These are phyloP conservation scores for Pythium rishiriense DNA, from an alignment of 352 stramenopile genomes.

Conservation along the genomic window DNA sequence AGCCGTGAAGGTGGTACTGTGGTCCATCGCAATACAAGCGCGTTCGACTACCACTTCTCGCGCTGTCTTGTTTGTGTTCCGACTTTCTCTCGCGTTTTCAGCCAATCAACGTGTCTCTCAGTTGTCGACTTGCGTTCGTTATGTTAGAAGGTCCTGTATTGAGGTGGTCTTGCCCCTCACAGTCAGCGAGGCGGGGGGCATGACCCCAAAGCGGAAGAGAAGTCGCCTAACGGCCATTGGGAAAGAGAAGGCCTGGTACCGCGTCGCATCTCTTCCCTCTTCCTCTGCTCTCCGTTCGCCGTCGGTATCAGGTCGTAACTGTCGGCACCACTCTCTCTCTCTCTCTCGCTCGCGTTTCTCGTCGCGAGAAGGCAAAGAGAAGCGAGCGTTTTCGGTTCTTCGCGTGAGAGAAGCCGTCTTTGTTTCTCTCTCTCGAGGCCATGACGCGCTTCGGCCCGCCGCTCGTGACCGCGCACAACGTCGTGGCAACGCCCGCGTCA, in stretches of 20 bases:
- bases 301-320: not conserved
- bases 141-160: conserved; percentile 23
- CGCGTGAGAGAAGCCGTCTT: too few species aligned
- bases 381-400: too few species aligned
- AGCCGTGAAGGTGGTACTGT: not conserved
- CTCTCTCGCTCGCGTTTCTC: too few species aligned
- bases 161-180: conserved; percentile 9
- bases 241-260: not conserved
- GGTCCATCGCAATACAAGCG: conserved; percentile 1
- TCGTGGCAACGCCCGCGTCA: not conserved
- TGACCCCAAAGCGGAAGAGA: conserved; percentile 4
- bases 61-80: not conserved
- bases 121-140: conserved; percentile 19
- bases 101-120: conserved; percentile 19
- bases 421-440: too few species aligned
- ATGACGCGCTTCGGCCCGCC: conserved; percentile 28
- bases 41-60: not conserved
- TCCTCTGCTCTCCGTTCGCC: not conserved
- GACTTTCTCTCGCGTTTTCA: conserved; percentile 13
- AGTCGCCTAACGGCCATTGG: not conserved
- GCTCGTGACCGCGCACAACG: conserved; percentile 12
- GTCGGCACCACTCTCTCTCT: too few species aligned
- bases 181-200: not conserved
- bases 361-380: too few species aligned
- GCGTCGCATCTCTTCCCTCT: conserved; percentile 3